Evolutionary conservation across 805 yeast species (phyloP), one percentile per base, ranked within the genome.

Genomic region (Metschnikowia hibisci): DNA sequence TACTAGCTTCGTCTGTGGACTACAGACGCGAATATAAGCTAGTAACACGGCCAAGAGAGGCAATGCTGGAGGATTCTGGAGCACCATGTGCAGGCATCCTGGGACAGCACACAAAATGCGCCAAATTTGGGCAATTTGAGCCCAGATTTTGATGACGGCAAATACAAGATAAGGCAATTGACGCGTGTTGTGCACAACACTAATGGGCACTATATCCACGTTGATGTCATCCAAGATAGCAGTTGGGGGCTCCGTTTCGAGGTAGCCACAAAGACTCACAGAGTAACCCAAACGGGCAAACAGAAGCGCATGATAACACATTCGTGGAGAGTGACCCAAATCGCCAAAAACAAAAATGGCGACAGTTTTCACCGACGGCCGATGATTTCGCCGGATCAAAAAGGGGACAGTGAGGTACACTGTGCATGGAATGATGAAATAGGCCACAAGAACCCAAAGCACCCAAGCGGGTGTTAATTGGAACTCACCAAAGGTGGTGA

Each of bases 261-360:
- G 50, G 53, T 90, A 91, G 0, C 99, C 99, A 60, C 95, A 85
- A 27, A 93, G 62, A 45, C 84, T 87, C 4, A 93, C 98, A 35
- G 72, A 69, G 61, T 82, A 84, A 0, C 89, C 93, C 13, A 68
- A 63, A 26, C 72, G 62, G n/a, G 84, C 76, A 53, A 93, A 81
- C 42, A 91, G 83, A 44, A 73, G 66, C 0, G 95, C 96, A 60
- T 93, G 99, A 63, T 91, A 86, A 52, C 83, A 76, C 85, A 91
- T 93, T 46, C 99, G 73, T 6, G 99, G 99, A 0, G 97, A 90
- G 58, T 89, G 95, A 11, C 96, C 96, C 42, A 93, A 59, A 58
- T 91, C 98, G 2, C 99, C 99, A 14, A 93, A 67, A 2, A 93
- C 99, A 49, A 87, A 75, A 14, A 93, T 80, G 8, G 85, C 74